Percentiles rank a stretch among this genome's conserved stretches.
Conservation (phyloP, 164 flowering plant genomes). For the Hamamelis virginiana region DNA sequence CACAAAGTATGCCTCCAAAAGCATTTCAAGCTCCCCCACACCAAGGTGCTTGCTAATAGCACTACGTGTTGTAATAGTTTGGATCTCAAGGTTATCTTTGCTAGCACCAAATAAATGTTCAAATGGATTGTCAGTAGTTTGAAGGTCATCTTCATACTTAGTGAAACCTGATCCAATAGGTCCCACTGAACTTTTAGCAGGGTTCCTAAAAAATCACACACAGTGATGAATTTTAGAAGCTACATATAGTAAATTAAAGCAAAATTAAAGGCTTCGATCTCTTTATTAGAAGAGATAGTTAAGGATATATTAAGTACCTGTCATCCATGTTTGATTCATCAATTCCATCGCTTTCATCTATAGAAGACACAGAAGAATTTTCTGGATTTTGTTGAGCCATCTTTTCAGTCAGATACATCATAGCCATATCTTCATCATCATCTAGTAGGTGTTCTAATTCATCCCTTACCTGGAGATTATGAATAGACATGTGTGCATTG, state of each 20-base stretch:
- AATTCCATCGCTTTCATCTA: constrained; percentile 46
- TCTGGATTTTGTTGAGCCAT: constrained; percentile 53
- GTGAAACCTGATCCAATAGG: constrained; percentile 31
- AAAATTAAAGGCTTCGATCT: no score
- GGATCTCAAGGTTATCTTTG: constrained; percentile 64
- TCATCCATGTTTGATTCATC: constrained; percentile 50
- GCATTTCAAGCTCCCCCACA: constrained; percentile 97
- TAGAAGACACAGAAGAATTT: constrained; percentile 56
- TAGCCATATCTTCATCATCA: constrained; percentile 77
- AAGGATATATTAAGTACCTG: constrained; percentile 36
- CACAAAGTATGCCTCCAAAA: constrained; percentile 93
- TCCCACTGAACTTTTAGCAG: constrained; percentile 53
- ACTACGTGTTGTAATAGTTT: constrained; percentile 64
- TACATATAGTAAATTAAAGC: not conserved
- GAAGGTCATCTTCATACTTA: constrained; percentile 40
- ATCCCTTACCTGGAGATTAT: constrained; percentile 57
- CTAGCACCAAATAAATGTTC: constrained; percentile 41
- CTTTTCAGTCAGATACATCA: constrained; percentile 87
- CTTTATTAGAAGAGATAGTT: not conserved
- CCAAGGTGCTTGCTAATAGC: constrained; percentile 66
- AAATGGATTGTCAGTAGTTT: constrained; percentile 26
- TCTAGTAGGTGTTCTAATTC: constrained; percentile 69
- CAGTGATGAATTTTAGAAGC: not conserved
- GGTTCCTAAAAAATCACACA: constrained; percentile 32
- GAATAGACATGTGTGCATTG: not conserved